These are phyloP conservation scores for Simplicillium aogashimaense DNA, from an alignment of 2,329 filamentous ascomycete genomes.

Conservation along the genomic window DNA sequence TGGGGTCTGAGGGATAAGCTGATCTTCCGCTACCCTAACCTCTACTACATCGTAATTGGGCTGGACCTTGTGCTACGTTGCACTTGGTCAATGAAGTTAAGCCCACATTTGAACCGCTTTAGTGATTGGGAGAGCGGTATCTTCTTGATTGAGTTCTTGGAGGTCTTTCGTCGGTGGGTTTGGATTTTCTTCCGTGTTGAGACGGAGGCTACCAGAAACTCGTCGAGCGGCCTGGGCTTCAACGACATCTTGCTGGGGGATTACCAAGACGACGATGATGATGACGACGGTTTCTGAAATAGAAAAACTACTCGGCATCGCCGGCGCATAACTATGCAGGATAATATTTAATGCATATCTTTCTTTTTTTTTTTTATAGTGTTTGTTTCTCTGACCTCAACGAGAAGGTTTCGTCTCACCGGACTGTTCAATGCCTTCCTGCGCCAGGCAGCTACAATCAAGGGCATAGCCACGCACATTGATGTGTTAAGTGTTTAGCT, in stretches of 20 bases:
- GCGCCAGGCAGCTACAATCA: too few species aligned
- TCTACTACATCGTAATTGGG: constrained; percentile 76
- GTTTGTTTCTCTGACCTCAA: too few species aligned
- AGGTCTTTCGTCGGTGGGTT: constrained; percentile 83
- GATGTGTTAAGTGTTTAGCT: too few species aligned
- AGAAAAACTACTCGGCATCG: too few species aligned
- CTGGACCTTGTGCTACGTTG: constrained; percentile 76
- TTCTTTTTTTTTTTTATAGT: too few species aligned
- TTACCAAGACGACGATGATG: constrained; percentile 50
- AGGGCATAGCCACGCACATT: too few species aligned
- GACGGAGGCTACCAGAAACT: constrained; percentile 72
- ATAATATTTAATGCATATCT: too few species aligned
- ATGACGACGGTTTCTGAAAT: constrained; percentile 19
- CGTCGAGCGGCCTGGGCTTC: constrained; percentile 38
- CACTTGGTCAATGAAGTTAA: constrained; percentile 86
- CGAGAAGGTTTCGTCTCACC: too few species aligned
- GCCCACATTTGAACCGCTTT: constrained; percentile 70
- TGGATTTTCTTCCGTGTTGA: constrained; percentile 97
- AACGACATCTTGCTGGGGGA: constrained; percentile 71
- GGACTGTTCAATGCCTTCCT: too few species aligned
- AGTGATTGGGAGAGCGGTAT: constrained; percentile 82
- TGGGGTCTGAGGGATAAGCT: constrained; percentile 70
- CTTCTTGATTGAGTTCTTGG: constrained; percentile 77
- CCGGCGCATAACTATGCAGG: too few species aligned
- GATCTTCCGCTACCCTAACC: constrained; percentile 57